These are phyloP conservation scores for Microstegium vimineum DNA, from an alignment of 176 grass and related monocot species.

Conservation along the genomic window DNA sequence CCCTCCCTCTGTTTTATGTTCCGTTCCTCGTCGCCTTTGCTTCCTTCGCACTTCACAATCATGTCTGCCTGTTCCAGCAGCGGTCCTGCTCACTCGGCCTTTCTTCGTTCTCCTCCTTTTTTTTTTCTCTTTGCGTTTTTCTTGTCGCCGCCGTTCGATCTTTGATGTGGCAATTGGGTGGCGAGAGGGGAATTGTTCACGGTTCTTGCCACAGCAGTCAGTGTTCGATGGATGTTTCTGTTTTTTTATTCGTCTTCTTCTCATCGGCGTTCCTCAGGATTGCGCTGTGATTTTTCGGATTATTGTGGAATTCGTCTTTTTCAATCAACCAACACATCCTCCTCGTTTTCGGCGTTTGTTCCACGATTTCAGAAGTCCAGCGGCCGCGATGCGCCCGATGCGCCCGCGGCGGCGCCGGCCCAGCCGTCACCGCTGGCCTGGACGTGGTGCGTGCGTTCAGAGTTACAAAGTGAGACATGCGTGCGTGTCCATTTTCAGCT, in stretches of 20 bases:
- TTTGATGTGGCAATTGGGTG: constrained; percentile 8
- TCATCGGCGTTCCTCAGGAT: neutral
- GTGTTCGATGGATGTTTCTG: neutral
- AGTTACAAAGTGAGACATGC: too few species aligned
- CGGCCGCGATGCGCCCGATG: too few species aligned
- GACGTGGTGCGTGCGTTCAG: neutral
- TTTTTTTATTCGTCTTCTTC: neutral
- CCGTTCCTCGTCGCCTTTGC: constrained; percentile 27
- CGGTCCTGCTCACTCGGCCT: neutral
- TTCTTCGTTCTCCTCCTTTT: neutral
- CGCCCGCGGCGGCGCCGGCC: too few species aligned
- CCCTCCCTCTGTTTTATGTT: neutral
- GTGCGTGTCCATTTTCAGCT: neutral
- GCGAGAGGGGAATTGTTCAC: neutral
- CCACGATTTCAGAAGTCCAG: constrained; percentile 17
- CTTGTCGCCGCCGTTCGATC: neutral
- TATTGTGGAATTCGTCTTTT: neutral
- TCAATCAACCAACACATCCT: neutral
- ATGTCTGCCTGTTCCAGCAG: constrained; percentile 8
- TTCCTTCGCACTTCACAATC: constrained; percentile 46
- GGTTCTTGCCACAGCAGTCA: neutral
- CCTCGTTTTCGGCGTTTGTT: neutral
- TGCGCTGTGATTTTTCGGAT: neutral
- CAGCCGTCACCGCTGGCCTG: too few species aligned
- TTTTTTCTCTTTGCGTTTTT: neutral